Evolutionary conservation across 768 basidiomycete genomes (phyloP), one percentile per base, ranked within the genome.

Genomic region (Dentipellis sp.): DNA sequence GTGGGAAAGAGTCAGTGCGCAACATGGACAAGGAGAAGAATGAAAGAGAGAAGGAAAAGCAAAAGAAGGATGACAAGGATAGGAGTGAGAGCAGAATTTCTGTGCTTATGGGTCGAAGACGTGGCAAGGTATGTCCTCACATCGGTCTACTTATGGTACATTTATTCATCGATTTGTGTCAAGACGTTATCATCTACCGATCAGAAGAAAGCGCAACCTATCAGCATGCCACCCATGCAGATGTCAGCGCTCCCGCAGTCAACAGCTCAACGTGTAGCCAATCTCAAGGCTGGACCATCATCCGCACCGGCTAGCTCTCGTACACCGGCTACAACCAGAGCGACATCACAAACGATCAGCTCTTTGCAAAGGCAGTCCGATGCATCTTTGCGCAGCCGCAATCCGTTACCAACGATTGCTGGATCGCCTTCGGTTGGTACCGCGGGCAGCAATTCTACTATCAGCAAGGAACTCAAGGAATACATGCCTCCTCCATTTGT

Each of bases 41-140:
- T 61, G 77, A 78, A 59, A 45, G 16, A n/a, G 29, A 45, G 23
- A 81, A 74, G 62, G 75, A 77, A 61, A 74, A 67, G 66, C 77
- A 77, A 67, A 89, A 86, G 66, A 88, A 91, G 61, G 88, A 90
- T 52, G 65, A 74, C 50, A 92, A 92, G 70, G 89, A 91, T 65
- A 79, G 91, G 40, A 93, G 91, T 61, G 89, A 93, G 71, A 91
- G 91, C 65, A 80, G 91, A 64, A 92, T 94, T 62, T 91, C 91
- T 10, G 82, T 84, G 23, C 73, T 94, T 56, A 91, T 94, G 77
- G 88, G 89, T 37, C 77, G 93, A 66, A 93, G 88, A 68, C 79
- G 93, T 52, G 94, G 93, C 70, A 94, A 95, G 83, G 93, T 94
- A 64, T 65, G 75, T 69, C 23, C 23, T 50, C 35, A 54, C 50